phyloP scores from a whole-genome alignment of 352 stramenopile genomes.

The Globisporangium radiosum region DNA sequence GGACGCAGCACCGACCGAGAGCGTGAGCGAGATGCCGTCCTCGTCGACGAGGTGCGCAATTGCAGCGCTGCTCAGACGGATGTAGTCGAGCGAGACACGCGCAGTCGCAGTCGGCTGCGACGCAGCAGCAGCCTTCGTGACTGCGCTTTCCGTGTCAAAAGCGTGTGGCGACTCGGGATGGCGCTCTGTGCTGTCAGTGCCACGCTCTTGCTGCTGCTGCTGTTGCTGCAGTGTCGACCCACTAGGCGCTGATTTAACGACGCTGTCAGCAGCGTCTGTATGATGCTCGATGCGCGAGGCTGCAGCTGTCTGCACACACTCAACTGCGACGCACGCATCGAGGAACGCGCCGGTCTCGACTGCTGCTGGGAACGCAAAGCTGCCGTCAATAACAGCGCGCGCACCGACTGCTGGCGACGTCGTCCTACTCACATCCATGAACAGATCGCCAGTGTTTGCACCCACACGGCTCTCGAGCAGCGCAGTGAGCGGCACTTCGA shows the following conservation, averaged over 20 bases:
- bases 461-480: slow-evolving; percentile 25
- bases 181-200: not conserved
- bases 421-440: too few relatives aligned
- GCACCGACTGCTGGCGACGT: not conserved
- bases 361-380: slow-evolving; percentile 36
- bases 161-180: too few relatives aligned
- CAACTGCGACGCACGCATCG: slow-evolving; percentile 23
- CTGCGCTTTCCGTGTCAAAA: too few relatives aligned
- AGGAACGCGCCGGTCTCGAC: slow-evolving; percentile 22
- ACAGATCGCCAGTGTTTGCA: not conserved
- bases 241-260: too few relatives aligned
- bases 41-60: slow-evolving; percentile 24
- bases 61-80: slow-evolving; percentile 20
- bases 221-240: not conserved
- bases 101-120: not conserved
- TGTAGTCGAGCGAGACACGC: slow-evolving; percentile 23
- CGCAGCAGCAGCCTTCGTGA: too few relatives aligned
- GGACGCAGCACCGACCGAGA: slow-evolving; percentile 18
- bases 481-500: slow-evolving; percentile 38
- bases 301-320: slow-evolving; percentile 14
- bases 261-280: not conserved
- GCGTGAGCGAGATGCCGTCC: slow-evolving; percentile 34
- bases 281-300: not conserved
- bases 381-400: slow-evolving; percentile 21
- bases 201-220: too few relatives aligned